These are phyloP conservation scores for Cyamopsis tetragonoloba DNA, from an alignment of 306 rosid genomes.

Conservation along the genomic window DNA sequence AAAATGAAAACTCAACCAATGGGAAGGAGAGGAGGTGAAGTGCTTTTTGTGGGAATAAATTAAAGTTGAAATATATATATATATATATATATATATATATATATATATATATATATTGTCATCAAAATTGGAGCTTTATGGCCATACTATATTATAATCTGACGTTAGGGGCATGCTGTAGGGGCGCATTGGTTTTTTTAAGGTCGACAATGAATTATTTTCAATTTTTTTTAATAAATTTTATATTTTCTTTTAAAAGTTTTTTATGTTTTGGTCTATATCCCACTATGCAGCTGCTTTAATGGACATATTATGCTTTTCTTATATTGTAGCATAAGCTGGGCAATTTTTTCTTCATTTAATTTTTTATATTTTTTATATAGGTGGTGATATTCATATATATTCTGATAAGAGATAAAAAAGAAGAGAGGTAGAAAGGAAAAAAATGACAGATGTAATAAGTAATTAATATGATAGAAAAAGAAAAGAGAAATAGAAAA, in stretches of 20 bases:
- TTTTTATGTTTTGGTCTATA: constrained; percentile 2
- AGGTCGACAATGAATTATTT: background rate
- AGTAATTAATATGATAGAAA: too few species aligned
- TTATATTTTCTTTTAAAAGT: too few species aligned
- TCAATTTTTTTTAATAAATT: too few species aligned
- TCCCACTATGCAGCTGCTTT: constrained; percentile 9
- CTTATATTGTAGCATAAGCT: background rate
- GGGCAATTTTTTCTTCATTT: background rate
- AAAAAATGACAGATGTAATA: too few species aligned
- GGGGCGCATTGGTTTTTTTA: background rate
- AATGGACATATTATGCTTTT: background rate
- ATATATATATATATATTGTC: too few species aligned
- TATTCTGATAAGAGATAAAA: too few species aligned
- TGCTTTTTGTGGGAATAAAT: background rate
- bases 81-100: too few species aligned
- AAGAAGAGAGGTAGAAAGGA: too few species aligned
- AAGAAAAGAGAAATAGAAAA: too few species aligned
- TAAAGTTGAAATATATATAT: background rate
- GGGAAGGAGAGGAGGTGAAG: background rate
- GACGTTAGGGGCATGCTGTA: background rate
- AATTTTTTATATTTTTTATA: too few species aligned
- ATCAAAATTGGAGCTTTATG: constrained; percentile 24
- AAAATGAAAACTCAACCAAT: background rate
- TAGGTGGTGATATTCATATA: too few species aligned
- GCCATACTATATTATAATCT: constrained; percentile 10